Percentiles rank a stretch among this genome's conserved stretches.
Conservation (phyloP, 169 alveolate species). For the Cryptosporidium baileyi region DNA sequence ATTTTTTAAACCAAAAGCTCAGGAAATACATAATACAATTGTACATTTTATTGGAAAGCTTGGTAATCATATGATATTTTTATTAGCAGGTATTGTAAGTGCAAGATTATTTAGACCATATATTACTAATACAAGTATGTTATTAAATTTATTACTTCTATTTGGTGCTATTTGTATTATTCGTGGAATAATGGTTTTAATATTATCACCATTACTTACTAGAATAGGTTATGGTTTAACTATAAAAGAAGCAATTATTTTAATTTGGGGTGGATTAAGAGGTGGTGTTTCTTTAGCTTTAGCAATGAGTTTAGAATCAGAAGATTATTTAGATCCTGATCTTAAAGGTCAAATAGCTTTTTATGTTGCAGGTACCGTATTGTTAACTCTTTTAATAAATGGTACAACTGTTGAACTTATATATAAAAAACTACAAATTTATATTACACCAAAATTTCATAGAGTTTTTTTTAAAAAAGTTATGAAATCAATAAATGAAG, state of each 20-base stretch:
- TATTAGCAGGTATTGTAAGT: slow-evolving; percentile 73
- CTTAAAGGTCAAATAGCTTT: slow-evolving; percentile 71
- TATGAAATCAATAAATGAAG: slow-evolving; percentile 60
- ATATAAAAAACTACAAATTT: slow-evolving; percentile 60
- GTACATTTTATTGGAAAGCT: slow-evolving; percentile 70
- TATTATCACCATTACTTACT: slow-evolving; percentile 60
- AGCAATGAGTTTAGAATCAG: slow-evolving; percentile 72
- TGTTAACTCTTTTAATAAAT: slow-evolving; percentile 71
- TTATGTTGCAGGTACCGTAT: slow-evolving; percentile 75
- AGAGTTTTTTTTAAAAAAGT: slow-evolving; percentile 51
- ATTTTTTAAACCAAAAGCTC: slow-evolving; percentile 64
- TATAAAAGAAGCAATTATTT: slow-evolving; percentile 59
- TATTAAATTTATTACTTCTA: slow-evolving; percentile 66
- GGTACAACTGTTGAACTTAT: slow-evolving; percentile 72
- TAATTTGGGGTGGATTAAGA: slow-evolving; percentile 75
- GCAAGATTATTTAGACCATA: slow-evolving; percentile 68
- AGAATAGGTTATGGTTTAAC: slow-evolving; percentile 74
- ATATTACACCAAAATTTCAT: slow-evolving; percentile 52
- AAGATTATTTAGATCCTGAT: slow-evolving; percentile 32
- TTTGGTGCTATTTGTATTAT: slow-evolving; percentile 71
- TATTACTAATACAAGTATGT: slow-evolving; percentile 28
- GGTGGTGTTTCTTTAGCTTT: slow-evolving; percentile 76
- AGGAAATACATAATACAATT: slow-evolving; percentile 52
- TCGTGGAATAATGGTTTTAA: slow-evolving; percentile 68
- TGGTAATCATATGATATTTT: slow-evolving; percentile 73